A percentile compares a stretch with the other conserved stretches of the same genome.
phyloP scores from a whole-genome alignment of 331 rosid species.

The Rosa hybrid region DNA sequence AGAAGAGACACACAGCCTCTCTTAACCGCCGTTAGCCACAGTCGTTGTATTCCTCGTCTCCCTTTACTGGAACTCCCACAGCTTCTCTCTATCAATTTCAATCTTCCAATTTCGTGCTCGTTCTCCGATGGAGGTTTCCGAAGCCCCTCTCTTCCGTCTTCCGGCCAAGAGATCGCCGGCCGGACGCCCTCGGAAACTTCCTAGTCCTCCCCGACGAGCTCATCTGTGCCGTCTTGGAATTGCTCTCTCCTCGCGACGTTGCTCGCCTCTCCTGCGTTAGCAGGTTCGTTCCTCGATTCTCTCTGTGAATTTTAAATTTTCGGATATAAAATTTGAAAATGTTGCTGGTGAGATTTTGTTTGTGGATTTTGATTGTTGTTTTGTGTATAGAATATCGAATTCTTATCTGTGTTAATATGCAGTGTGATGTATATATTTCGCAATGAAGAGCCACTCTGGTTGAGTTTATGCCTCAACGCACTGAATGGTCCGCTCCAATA shows the following conservation, averaged over 20 bases:
- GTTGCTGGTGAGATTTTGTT: background rate
- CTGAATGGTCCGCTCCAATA: constrained; percentile 67
- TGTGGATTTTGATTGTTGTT: background rate
- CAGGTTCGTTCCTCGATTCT: constrained; percentile 47
- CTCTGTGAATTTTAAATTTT: background rate
- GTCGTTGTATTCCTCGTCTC: background rate
- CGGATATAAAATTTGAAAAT: background rate
- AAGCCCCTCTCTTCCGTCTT: constrained; percentile 11
- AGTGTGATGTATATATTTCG: constrained; percentile 89
- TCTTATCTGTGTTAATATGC: background rate
- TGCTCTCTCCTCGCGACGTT: constrained; percentile 66
- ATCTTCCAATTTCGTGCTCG: background rate
- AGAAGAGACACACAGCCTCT: too few relatives aligned
- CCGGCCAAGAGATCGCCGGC: constrained; percentile 62
- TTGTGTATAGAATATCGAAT: background rate
- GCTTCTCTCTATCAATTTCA: background rate
- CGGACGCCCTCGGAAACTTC: constrained; percentile 74
- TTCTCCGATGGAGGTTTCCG: constrained; percentile 46
- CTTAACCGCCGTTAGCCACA: background rate
- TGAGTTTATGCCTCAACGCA: constrained; percentile 68
- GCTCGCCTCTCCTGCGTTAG: constrained; percentile 86
- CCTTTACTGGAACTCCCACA: background rate
- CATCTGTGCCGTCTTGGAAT: constrained; percentile 65
- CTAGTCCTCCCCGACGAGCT: constrained; percentile 79
- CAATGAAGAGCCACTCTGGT: constrained; percentile 94